These are phyloP conservation scores for Lactarius sp. DNA, from an alignment of 768 basidiomycete genomes.

Conservation along the genomic window DNA sequence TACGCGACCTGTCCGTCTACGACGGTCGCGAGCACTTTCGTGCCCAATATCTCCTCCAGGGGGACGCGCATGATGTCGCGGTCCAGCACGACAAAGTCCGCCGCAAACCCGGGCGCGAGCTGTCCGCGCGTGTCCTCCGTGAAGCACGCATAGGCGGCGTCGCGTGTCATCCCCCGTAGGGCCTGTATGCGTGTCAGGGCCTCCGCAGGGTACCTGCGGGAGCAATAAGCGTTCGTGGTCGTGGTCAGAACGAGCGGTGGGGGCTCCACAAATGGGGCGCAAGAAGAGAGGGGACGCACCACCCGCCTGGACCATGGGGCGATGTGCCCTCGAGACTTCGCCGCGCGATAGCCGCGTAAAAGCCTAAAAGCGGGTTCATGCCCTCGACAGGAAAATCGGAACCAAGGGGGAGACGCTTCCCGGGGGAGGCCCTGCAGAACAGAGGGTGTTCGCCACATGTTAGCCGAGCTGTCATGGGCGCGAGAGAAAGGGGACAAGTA, in stretches of 20 bases:
- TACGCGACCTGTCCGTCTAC: slow-evolving; percentile 68
- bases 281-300: slow-evolving; percentile 44
- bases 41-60: slow-evolving; percentile 52
- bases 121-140: slow-evolving; percentile 67
- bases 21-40: slow-evolving; percentile 67
- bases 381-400: slow-evolving; percentile 94
- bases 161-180: slow-evolving; percentile 85
- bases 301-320: slow-evolving; percentile 79
- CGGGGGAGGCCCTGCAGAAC: slow-evolving; percentile 42
- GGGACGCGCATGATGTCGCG: slow-evolving; percentile 72
- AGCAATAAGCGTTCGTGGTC: neutral
- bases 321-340: slow-evolving; percentile 63
- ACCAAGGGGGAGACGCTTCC: slow-evolving; percentile 68
- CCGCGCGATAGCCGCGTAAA: slow-evolving; percentile 84
- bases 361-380: slow-evolving; percentile 83
- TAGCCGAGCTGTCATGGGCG: neutral
- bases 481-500: slow-evolving; percentile 34
- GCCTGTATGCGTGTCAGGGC: slow-evolving; percentile 77
- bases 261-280: neutral
- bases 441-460: neutral
- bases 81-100: slow-evolving; percentile 84
- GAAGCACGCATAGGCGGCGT: slow-evolving; percentile 86
- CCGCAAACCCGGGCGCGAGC: slow-evolving; percentile 70
- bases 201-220: slow-evolving; percentile 67
- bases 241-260: neutral